Evolutionary conservation across 176 grass and related monocot species (phyloP).

Genomic region (Rhynchospora pubera): DNA sequence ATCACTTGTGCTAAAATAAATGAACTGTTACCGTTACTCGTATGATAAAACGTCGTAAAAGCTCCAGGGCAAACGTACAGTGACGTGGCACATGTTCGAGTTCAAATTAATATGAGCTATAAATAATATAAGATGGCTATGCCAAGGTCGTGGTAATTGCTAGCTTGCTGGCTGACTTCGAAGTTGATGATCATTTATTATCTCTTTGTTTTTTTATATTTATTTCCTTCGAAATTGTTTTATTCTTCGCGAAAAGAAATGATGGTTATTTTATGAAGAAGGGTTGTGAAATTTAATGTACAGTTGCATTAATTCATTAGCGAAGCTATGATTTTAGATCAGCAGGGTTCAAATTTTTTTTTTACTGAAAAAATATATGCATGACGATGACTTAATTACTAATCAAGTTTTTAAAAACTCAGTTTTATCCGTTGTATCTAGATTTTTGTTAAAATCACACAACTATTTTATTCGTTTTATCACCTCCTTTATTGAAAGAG

Average conservation of each 20-base stretch:
- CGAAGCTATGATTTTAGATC: too few species aligned
- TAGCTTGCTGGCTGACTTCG: slow-evolving; percentile 9
- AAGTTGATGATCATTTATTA: slow-evolving; percentile 3
- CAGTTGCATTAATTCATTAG: not conserved
- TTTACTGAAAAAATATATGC: too few species aligned
- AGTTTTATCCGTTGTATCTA: too few species aligned
- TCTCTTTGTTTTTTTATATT: not conserved
- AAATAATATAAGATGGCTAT: not conserved
- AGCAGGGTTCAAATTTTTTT: too few species aligned
- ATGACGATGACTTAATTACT: too few species aligned
- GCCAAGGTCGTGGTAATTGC: not conserved
- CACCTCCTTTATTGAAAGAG: too few species aligned
- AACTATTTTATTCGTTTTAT: too few species aligned
- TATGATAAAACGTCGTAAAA: not conserved
- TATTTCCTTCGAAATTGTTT: not conserved
- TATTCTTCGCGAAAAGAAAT: not conserved
- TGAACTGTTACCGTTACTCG: not conserved
- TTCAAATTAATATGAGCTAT: not conserved
- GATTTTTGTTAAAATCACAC: too few species aligned
- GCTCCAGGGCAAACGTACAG: not conserved
- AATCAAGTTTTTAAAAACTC: too few species aligned
- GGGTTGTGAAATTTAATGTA: slow-evolving; percentile 23
- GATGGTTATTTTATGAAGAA: not conserved
- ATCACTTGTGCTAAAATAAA: not conserved
- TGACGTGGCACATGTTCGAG: not conserved